phyloP scores from a whole-genome alignment of 805 yeast genomes.

The Lipomyces yamadae region DNA sequence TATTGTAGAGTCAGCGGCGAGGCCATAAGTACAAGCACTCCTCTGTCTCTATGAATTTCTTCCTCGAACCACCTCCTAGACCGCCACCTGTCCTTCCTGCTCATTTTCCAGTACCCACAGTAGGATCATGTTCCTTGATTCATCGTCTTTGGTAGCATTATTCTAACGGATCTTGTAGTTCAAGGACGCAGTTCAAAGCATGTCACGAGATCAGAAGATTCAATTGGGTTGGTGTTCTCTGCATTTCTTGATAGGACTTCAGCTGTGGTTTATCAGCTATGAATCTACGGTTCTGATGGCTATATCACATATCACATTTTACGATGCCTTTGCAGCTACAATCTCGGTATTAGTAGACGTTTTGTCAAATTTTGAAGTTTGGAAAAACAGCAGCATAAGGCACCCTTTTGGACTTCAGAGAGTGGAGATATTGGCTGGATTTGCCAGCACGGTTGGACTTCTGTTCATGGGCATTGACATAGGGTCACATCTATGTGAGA shows the following conservation, averaged over 20 bases:
- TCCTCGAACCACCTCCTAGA: conserved; percentile 84
- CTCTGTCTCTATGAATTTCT: conserved; percentile 92
- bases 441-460: conserved; percentile 81
- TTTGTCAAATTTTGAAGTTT: conserved; percentile 88
- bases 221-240: conserved; percentile 62
- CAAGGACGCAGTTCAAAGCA: conserved; percentile 64
- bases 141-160: background rate
- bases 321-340: conserved; percentile 80
- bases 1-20: conserved; percentile 57
- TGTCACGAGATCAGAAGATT: conserved; percentile 61
- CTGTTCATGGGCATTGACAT: conserved; percentile 91
- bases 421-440: conserved; percentile 83
- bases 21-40: conserved; percentile 97
- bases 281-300: conserved; percentile 68
- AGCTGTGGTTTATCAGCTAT: conserved; percentile 64
- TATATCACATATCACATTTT: conserved; percentile 82
- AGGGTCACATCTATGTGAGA: conserved; percentile 85
- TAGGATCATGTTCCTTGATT: conserved; percentile 35
- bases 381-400: conserved; percentile 80
- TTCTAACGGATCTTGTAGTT: conserved; percentile 39
- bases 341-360: conserved; percentile 73
- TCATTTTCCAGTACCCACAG: conserved; percentile 73
- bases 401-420: conserved; percentile 95
- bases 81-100: conserved; percentile 67
- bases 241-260: conserved; percentile 61